A percentile compares a stretch with the other conserved stretches of the same genome.
phyloP scores from a whole-genome alignment of 768 basidiomycete genomes.

The Podaxis rugospora region DNA sequence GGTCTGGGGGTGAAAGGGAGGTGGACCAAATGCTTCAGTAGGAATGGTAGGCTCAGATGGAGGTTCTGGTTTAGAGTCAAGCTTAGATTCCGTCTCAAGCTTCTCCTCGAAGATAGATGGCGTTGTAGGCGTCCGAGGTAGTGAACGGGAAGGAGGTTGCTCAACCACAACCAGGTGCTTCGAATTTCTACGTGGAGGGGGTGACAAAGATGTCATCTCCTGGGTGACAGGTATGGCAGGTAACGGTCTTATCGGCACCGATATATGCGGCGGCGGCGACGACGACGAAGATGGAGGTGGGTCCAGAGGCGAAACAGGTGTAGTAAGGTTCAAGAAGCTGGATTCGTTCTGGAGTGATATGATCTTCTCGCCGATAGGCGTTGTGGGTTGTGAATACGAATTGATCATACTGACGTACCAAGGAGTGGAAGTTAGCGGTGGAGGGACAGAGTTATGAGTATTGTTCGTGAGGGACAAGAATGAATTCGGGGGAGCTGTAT shows the following conservation, averaged over 20 bases:
- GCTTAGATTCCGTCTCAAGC: background rate
- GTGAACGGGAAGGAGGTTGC: slow-evolving; percentile 11
- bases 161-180: slow-evolving; percentile 39
- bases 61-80: background rate
- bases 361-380: slow-evolving; percentile 69
- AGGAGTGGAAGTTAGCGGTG: slow-evolving; percentile 13
- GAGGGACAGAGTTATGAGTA: slow-evolving; percentile 8
- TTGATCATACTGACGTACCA: slow-evolving; percentile 2
- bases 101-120: slow-evolving; percentile 6
- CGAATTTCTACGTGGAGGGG: slow-evolving; percentile 60
- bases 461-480: slow-evolving; percentile 2
- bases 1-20: background rate
- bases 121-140: background rate
- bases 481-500: background rate
- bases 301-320: slow-evolving; percentile 38
- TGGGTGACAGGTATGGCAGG: slow-evolving; percentile 13
- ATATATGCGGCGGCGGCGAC: background rate
- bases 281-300: slow-evolving; percentile 22
- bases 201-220: slow-evolving; percentile 44
- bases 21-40: slow-evolving; percentile 1
- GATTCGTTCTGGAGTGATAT: slow-evolving; percentile 45
- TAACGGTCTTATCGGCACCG: slow-evolving; percentile 11
- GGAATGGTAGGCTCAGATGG: slow-evolving; percentile 1
- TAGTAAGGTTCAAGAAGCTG: slow-evolving; percentile 55
- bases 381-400: slow-evolving; percentile 28